Base-by-base conservation (phyloP, 352 stramenopile species). In the Phytophthora litchii region DNA sequence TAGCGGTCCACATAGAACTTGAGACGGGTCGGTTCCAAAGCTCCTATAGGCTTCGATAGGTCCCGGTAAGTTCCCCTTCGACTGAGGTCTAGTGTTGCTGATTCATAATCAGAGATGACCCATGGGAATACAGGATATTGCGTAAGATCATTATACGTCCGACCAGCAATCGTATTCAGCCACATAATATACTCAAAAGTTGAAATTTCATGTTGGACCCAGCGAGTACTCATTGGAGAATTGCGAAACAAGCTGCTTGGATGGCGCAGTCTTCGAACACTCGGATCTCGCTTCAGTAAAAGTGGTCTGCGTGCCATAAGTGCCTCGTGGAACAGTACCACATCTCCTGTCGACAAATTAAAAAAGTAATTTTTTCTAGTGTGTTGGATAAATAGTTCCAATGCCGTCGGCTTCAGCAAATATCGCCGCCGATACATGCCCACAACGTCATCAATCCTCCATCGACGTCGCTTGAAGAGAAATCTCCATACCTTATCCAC, bases 51-150 rank as follows among this genome's bases (percentile, higher is more conserved):
- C 57, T 99, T 99, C 7, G 76, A 87, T 14, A 99, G 69, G 75
- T 99, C 96, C 43, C 98, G 88, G 69, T 97, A 99, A 8, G 92
- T 86, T 8, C 86, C 76, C 2, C 72, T 83, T 34, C 79, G 62
- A 27, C 74, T 65, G 20, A 95, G 62, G 50, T 95, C 86, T 13
- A 96, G 57, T 13, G 48, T 70, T 16, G 61, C n/a, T 1, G 83
- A 95, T 23, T 91, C 83, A 63, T 96, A 97, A 65, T 97, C 85
- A 0, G 86, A 75, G 16, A 97, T 60, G n/a, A 97, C 67, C 89
- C 89, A 97, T 9, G 91, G 90, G 49, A 97, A 97, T 21, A 98
- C 95, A 14, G 98, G 97, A 73, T 99, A 99, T 70, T 98, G 95
- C 1, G 83, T 96, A 42, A 97, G 69, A 59, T 97, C 92, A 36